These are phyloP conservation scores for Plectosphaerella cucumerina DNA, from an alignment of 2,329 filamentous ascomycete genomes.

Conservation along the genomic window DNA sequence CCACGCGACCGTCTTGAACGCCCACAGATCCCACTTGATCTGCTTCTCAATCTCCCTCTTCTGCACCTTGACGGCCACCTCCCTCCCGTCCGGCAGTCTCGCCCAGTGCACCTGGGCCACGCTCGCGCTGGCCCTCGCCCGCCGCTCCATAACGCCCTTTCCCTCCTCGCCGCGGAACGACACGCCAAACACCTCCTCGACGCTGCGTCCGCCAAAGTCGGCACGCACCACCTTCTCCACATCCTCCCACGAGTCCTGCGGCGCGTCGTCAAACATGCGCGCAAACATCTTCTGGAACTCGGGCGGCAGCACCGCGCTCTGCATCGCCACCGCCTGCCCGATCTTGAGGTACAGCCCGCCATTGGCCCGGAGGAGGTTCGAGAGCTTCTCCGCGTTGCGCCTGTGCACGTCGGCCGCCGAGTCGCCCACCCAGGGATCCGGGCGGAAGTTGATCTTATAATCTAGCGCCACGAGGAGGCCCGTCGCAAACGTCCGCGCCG, in stretches of 20 bases:
- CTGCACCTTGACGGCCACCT: slow-evolving; percentile 95
- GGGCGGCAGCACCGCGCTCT: slow-evolving; percentile 86
- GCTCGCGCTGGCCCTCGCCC: slow-evolving; percentile 72
- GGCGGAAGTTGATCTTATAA: slow-evolving; percentile 94
- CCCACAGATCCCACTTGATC: slow-evolving; percentile 92
- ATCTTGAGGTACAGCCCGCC: slow-evolving; percentile 96
- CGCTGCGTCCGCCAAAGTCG: slow-evolving; percentile 79
- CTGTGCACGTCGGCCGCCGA: slow-evolving; percentile 74
- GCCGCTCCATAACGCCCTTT: slow-evolving; percentile 58
- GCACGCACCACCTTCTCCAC: slow-evolving; percentile 80
- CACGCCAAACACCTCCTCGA: slow-evolving; percentile 89
- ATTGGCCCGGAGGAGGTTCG: slow-evolving; percentile 76
- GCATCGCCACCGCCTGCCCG: slow-evolving; percentile 97
- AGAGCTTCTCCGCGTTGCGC: slow-evolving; percentile 79
- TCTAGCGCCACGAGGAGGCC: slow-evolving; percentile 81
- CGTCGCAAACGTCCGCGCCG: slow-evolving; percentile 73
- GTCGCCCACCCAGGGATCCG: slow-evolving; percentile 68
- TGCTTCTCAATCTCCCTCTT: slow-evolving; percentile 91
- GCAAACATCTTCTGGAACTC: slow-evolving; percentile 97
- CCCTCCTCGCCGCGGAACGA: slow-evolving; percentile 71
- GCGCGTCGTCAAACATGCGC: slow-evolving; percentile 96
- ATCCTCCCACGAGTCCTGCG: slow-evolving; percentile 84
- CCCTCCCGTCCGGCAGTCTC: slow-evolving; percentile 74
- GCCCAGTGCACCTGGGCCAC: slow-evolving; percentile 99
- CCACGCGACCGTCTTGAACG: slow-evolving; percentile 82